Evolutionary conservation across 495 filamentous ascomycete genomes (phyloP), one percentile per base, ranked within the genome.

Genomic region (Penicillium steckii): DNA sequence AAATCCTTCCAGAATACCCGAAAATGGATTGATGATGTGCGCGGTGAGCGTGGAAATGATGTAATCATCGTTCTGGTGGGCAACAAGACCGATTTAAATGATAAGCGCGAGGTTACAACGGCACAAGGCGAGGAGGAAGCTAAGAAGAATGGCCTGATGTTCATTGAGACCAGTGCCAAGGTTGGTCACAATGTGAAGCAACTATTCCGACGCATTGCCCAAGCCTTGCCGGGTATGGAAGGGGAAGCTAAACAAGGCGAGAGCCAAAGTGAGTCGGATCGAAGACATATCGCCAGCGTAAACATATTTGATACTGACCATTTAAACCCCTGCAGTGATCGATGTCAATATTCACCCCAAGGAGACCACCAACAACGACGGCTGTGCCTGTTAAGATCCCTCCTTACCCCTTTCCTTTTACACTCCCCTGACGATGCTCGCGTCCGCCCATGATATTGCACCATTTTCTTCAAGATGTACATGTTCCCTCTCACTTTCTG

Each of bases 1-100:
- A 96, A 96, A 68, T 92, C 89, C 50, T 98, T 98, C 80, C 86
- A 94, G 65, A 96, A 98, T 71, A 97, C 94, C 22, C 81, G 90
- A 53, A 98, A 98, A 85, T 98, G 94, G 94, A 94, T 98, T 44
- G 94, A 98, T 65, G 94, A 98, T 67, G 94, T 98, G 43, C 86
- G 94, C 33, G 91, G 91, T 27, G 94, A 98, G 77, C 84, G 94
- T 53, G 94, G 94, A 2, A 95, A 94, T 73, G 94, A 98, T 66
- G 94, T 98, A 33, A 98, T 98, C 57, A 97, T 98, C 64, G 94
- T 98, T 48, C 78, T 98, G 15, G 94, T 98, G 27, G 94, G 94
- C 55, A 98, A 98, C 79, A 98, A 98, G 83, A 97, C 94, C 18
- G 94, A 98, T 80, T 74, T 98, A 61, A 93, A 90, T 65, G 94